Percentiles rank a stretch among this genome's conserved stretches.
These are phyloP conservation scores for Myxozyma lipomycoides DNA, from an alignment of 805 yeast species.

Conservation along the genomic window DNA sequence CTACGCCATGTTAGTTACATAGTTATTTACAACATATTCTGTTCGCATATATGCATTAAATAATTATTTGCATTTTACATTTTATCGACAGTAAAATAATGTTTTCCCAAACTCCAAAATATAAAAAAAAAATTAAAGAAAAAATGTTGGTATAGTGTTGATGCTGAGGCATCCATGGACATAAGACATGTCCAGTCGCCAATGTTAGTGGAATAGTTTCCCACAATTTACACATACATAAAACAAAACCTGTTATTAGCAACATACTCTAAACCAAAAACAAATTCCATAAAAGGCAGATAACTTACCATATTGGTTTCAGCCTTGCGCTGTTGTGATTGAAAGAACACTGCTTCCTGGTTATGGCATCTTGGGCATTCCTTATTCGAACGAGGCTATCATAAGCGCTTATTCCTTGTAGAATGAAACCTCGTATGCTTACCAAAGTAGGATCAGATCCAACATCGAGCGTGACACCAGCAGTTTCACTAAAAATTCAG, in stretches of 20 bases:
- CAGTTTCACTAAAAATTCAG: slow-evolving; percentile 57
- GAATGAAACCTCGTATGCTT: not conserved
- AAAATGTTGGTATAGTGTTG: too few species aligned
- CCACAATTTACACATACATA: slow-evolving; percentile 89
- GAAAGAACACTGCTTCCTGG: slow-evolving; percentile 92
- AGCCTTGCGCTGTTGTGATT: slow-evolving; percentile 88
- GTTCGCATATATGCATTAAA: too few species aligned
- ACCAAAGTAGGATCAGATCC: slow-evolving; percentile 91
- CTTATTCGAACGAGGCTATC: slow-evolving; percentile 83
- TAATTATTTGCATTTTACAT: too few species aligned
- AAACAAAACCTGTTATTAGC: slow-evolving; percentile 47
- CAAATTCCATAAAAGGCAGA: not conserved
- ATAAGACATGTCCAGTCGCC: not conserved
- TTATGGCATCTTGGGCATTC: slow-evolving; percentile 88
- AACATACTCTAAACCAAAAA: not conserved
- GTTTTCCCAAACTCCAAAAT: too few species aligned
- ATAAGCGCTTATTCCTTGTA: not conserved
- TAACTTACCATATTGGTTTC: slow-evolving; percentile 76
- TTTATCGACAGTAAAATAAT: too few species aligned
- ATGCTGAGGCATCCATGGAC: too few species aligned
- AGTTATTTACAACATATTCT: too few species aligned
- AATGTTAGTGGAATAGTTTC: slow-evolving; percentile 49
- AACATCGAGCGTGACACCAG: slow-evolving; percentile 93
- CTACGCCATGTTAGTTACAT: too few species aligned
- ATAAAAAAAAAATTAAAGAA: too few species aligned